A percentile compares a stretch with the other conserved stretches of the same genome.
These are phyloP conservation scores for Penicillium taxi DNA, from an alignment of 495 filamentous ascomycete species.

Conservation along the genomic window DNA sequence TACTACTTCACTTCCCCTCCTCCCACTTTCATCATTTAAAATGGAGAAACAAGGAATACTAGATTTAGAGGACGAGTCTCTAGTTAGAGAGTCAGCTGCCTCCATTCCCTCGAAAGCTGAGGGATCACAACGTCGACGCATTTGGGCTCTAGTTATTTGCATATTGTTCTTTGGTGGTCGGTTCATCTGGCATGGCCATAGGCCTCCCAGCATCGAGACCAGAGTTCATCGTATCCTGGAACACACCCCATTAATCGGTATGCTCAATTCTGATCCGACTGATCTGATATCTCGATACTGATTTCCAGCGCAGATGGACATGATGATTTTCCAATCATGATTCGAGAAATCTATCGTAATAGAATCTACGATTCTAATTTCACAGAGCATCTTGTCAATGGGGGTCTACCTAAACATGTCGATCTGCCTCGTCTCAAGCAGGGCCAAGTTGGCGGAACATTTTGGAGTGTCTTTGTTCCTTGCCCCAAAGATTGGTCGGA, in stretches of 20 bases:
- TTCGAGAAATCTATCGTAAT: conserved; percentile 63
- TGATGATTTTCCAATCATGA: conserved; percentile 72
- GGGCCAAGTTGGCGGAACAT: conserved; percentile 55
- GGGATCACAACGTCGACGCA: no score
- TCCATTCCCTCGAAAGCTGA: no score
- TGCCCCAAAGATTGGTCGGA: conserved; percentile 67
- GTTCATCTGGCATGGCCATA: no score
- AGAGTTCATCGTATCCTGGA: no score
- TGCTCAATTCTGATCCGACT: neutral
- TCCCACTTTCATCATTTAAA: no score
- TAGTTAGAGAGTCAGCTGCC: no score
- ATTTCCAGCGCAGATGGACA: conserved; percentile 64
- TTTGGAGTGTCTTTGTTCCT: conserved; percentile 82
- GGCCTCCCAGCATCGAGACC: no score
- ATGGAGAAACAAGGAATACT: no score
- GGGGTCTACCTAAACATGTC: conserved; percentile 61
- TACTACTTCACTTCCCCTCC: no score
- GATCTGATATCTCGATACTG: neutral
- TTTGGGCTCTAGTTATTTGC: no score
- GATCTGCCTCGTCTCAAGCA: conserved; percentile 60
- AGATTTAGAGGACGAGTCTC: no score
- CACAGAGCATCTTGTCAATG: conserved; percentile 57
- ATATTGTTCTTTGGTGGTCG: no score
- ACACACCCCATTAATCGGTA: conserved; percentile 75
- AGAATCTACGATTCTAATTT: conserved; percentile 72